A percentile compares a stretch with the other conserved stretches of the same genome.
Conservation (phyloP, 1,284 basidiomycete genomes). For the Naganishia albida region DNA sequence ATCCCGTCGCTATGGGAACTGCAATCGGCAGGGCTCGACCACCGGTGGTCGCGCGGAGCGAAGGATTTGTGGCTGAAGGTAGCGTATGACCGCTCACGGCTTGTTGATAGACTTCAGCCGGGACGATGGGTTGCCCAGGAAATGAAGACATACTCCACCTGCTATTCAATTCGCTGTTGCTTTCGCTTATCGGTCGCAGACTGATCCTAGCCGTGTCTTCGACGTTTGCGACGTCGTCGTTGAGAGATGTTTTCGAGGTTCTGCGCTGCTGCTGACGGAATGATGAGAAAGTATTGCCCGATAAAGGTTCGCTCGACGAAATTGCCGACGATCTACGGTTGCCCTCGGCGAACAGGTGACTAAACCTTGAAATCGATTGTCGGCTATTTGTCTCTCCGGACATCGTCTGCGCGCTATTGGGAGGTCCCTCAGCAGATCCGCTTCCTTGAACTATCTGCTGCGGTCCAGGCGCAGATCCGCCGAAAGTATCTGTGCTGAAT, state of each 20-base stretch:
- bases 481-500: constrained; percentile 23
- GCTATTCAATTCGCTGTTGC: background rate
- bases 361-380: background rate
- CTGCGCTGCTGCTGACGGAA: constrained; percentile 14
- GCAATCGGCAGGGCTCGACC: constrained; percentile 1
- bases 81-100: background rate
- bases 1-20: constrained; percentile 1
- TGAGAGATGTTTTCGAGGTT: background rate
- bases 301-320: constrained; percentile 1
- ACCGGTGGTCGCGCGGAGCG: background rate
- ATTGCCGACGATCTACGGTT: background rate
- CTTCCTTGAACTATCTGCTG: background rate
- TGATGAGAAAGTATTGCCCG: constrained; percentile 19
- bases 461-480: background rate
- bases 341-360: constrained; percentile 9
- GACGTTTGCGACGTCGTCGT: background rate
- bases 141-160: constrained; percentile 17
- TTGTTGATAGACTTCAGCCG: constrained; percentile 8
- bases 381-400: no score
- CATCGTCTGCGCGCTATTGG: background rate
- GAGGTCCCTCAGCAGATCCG: background rate
- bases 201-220: background rate
- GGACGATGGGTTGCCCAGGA: constrained; percentile 20
- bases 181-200: background rate
- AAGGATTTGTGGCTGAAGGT: background rate